Conservation (phyloP, 495 filamentous ascomycete genomes). For the Talaromyces proteolyticus region DNA sequence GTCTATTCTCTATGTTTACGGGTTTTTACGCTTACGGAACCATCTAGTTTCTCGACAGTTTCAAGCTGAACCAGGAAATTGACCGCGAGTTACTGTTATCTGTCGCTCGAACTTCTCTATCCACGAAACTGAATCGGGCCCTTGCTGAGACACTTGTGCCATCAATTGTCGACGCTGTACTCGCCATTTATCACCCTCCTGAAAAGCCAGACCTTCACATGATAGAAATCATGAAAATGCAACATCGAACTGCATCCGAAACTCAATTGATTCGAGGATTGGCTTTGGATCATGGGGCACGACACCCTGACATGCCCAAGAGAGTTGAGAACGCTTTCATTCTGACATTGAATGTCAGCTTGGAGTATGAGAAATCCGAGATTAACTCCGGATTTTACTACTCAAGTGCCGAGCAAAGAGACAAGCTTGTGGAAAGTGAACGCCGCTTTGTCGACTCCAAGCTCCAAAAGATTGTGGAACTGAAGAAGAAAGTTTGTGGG, state of each 20-base stretch:
- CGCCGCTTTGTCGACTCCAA: constrained; percentile 95
- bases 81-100: constrained; percentile 92
- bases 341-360: constrained; percentile 88
- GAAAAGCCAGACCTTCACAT: constrained; percentile 97
- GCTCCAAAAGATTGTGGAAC: constrained; percentile 92
- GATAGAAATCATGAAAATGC: constrained; percentile 99
- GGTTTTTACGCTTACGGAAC: neutral
- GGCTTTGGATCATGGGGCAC: constrained; percentile 89
- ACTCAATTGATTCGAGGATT: constrained; percentile 93
- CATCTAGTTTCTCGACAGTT: constrained; percentile 83
- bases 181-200: constrained; percentile 84
- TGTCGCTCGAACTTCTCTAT: constrained; percentile 89
- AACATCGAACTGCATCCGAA: constrained; percentile 92
- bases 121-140: constrained; percentile 84
- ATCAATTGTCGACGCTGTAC: constrained; percentile 90
- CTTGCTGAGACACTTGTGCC: constrained; percentile 90
- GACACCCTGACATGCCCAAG: constrained; percentile 98
- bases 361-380: constrained; percentile 99
- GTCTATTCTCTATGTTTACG: neutral
- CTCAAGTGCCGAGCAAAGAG: constrained; percentile 89
- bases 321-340: constrained; percentile 92
- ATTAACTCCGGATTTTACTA: constrained; percentile 99
- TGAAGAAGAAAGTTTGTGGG: constrained; percentile 97
- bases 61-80: constrained; percentile 81
- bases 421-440: constrained; percentile 97